These are phyloP conservation scores for Echites panduratus DNA, from an alignment of 257 asterid species.

Conservation along the genomic window DNA sequence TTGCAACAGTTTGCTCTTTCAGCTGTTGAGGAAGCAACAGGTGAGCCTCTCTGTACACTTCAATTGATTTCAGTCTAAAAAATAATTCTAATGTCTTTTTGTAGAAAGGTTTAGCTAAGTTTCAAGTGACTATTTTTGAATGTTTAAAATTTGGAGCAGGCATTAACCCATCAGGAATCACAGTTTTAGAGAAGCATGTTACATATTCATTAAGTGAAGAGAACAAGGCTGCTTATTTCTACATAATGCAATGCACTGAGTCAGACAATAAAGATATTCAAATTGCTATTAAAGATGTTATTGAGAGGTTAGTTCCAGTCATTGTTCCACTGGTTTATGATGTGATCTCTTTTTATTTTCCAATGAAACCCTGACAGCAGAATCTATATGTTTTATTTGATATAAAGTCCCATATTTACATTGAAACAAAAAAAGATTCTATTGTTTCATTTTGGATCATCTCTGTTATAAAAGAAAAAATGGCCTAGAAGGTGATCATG, in stretches of 20 bases:
- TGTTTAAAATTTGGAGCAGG: slow-evolving; percentile 37
- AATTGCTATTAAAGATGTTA: slow-evolving; percentile 37
- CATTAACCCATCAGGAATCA: slow-evolving; percentile 36
- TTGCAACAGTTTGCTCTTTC: slow-evolving; percentile 40
- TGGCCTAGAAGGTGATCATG: not conserved
- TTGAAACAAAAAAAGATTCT: not conserved
- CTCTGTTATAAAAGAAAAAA: not conserved
- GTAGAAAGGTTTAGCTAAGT: no score
- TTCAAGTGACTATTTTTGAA: not conserved
- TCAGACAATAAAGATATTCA: slow-evolving; percentile 21
- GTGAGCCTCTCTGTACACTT: slow-evolving; percentile 15
- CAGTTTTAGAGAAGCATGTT: slow-evolving; percentile 51
- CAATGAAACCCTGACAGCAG: not conserved
- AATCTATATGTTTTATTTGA: not conserved
- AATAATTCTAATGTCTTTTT: not conserved
- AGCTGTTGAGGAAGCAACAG: slow-evolving; percentile 43
- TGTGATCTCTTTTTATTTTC: not conserved
- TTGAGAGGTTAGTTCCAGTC: slow-evolving; percentile 45
- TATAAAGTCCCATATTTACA: not conserved
- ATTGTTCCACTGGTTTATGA: not conserved
- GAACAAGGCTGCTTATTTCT: slow-evolving; percentile 51
- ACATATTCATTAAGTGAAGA: slow-evolving; percentile 52
- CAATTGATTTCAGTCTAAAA: not conserved
- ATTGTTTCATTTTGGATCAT: not conserved
- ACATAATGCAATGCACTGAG: slow-evolving; percentile 41